These are phyloP conservation scores for Penicillium sp. DNA, from an alignment of 2,329 filamentous ascomycete genomes.

Conservation along the genomic window DNA sequence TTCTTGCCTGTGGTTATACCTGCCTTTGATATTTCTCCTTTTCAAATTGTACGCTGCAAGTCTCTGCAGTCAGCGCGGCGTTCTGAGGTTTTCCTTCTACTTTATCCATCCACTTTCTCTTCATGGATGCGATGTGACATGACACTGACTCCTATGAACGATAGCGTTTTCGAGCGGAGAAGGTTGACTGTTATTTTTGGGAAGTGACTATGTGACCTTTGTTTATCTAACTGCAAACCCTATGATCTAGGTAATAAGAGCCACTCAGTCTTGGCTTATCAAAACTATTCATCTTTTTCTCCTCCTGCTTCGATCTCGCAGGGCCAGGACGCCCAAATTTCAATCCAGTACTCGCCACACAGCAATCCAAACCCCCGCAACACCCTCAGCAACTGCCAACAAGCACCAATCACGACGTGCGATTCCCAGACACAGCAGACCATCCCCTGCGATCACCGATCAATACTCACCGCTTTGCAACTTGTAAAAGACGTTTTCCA, in stretches of 20 bases:
- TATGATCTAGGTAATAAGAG: constrained; percentile 17
- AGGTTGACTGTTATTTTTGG: constrained; percentile 4
- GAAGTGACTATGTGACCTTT: background rate
- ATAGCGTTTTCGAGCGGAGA: constrained; percentile 16
- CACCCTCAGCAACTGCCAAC: background rate
- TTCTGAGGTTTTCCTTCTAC: background rate
- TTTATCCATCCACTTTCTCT: background rate
- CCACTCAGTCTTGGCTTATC: constrained; percentile 3
- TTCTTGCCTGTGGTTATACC: background rate
- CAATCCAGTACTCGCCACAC: background rate
- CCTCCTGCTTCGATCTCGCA: background rate
- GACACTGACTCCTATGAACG: constrained; percentile 10
- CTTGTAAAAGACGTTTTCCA: background rate
- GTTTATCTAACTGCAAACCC: constrained; percentile 8
- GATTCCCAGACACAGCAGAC: background rate
- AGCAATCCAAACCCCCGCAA: background rate
- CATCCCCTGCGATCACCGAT: background rate
- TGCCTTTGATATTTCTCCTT: background rate
- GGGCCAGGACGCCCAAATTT: background rate
- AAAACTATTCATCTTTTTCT: background rate
- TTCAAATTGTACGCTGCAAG: constrained; percentile 14
- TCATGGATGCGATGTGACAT: constrained; percentile 8
- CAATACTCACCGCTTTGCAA: background rate
- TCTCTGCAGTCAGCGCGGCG: constrained; percentile 16
- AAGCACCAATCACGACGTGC: background rate